These are phyloP conservation scores for Exophiala sideris DNA, from an alignment of 2,329 filamentous ascomycete genomes.

Conservation along the genomic window DNA sequence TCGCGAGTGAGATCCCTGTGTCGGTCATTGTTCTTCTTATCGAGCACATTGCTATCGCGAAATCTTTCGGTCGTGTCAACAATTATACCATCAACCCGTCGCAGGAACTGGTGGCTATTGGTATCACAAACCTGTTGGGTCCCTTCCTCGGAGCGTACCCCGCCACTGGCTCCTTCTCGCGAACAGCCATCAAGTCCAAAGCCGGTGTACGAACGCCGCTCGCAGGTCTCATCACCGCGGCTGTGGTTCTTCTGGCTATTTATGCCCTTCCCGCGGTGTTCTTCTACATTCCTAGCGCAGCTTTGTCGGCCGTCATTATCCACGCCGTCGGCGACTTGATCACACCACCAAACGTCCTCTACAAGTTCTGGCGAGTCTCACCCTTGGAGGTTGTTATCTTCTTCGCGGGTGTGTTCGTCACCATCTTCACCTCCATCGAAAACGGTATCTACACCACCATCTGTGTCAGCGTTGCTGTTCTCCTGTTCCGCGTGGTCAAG, in stretches of 20 bases:
- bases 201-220: slow-evolving; percentile 90
- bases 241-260: slow-evolving; percentile 82
- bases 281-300: slow-evolving; percentile 83
- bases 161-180: slow-evolving; percentile 90
- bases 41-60: slow-evolving; percentile 95
- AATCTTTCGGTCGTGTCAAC: slow-evolving; percentile 93
- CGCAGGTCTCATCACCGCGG: slow-evolving; percentile 80
- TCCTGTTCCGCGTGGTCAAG: slow-evolving; percentile 80
- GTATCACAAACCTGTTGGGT: slow-evolving; percentile 81
- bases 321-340: slow-evolving; percentile 92
- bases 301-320: slow-evolving; percentile 85
- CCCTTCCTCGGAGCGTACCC: slow-evolving; percentile 91
- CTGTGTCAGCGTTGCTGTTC: slow-evolving; percentile 68
- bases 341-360: slow-evolving; percentile 84
- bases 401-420: slow-evolving; percentile 87
- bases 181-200: slow-evolving; percentile 96
- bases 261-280: slow-evolving; percentile 86
- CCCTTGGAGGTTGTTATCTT: slow-evolving; percentile 90
- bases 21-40: slow-evolving; percentile 92
- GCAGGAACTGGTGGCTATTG: slow-evolving; percentile 92
- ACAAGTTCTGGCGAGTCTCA: slow-evolving; percentile 92
- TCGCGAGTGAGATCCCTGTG: slow-evolving; percentile 72
- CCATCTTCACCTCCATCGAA: slow-evolving; percentile 83
- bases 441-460: slow-evolving; percentile 90
- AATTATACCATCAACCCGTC: slow-evolving; percentile 95